Evolutionary conservation across 2,329 filamentous ascomycete genomes (phyloP), one percentile per base, ranked within the genome.

Genomic region (Stachybotrys elegans): DNA sequence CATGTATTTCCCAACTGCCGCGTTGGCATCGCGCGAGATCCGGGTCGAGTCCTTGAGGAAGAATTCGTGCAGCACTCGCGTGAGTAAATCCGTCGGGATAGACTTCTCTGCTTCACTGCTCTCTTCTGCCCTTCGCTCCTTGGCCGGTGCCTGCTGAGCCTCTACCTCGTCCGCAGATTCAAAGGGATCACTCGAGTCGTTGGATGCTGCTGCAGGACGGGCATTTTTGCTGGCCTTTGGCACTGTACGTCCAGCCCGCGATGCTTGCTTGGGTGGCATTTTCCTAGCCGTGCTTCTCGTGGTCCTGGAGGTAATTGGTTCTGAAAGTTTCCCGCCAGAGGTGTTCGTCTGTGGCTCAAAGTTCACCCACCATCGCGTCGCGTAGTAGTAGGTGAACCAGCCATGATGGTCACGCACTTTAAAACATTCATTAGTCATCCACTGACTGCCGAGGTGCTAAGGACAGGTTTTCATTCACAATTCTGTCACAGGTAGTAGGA

Each of bases 1-100:
- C 65, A 96, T 77, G 61, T 97, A 97, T 67, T 85, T 89, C 13
- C 82, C 85, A 46, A 91, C 78, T 2, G 90, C 79, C 6, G 71
- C 75, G 60, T 91, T 88, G 4, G 89, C 89, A 57, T 90, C 86
- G 55, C 80, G 83, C 7, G 83, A 83, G 51, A 95, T 82, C 52
- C 84, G 76, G 20, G 86, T 91, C 44, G 78, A 76, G 40, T 85
- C 78, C 48, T 77, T 75, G 54, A 84, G 73, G 58, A 96, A 95
- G 60, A 86, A 81, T 54, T 91, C 81, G 60, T 94, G 84, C 25
- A 96, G 71, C 4, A 96, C 69, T 27, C 82, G 78, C 9, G 86
- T 85, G 32, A 96, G 67, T 1, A 97, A 72, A 35, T 88, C 82
- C 4, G 78, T 72, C 0, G 90, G 87, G 22, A 96, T 86, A 40